Conservation (phyloP, 257 asterid genomes). For the Nicotiana tomentosiformis region DNA sequence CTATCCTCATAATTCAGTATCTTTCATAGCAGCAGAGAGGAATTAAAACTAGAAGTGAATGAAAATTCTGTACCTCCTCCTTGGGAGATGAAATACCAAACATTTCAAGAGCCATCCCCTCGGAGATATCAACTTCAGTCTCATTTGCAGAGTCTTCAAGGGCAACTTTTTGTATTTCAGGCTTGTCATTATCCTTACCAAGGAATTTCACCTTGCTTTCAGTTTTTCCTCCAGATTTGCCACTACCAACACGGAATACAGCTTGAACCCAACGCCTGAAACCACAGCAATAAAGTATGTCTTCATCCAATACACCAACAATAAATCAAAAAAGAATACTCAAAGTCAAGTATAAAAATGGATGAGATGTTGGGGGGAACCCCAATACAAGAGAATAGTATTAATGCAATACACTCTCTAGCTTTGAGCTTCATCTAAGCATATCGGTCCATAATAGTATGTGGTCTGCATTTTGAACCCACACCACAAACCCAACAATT, state of each 20-base stretch:
- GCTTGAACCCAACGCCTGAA: constrained; percentile 98
- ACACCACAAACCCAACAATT: background rate
- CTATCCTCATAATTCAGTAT: background rate
- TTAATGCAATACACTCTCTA: background rate
- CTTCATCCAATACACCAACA: background rate
- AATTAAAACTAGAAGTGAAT: background rate
- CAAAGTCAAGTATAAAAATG: background rate
- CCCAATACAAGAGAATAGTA: background rate
- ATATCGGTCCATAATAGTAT: background rate
- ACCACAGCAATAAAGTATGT: background rate
- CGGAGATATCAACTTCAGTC: constrained; percentile 63
- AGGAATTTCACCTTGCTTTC: constrained; percentile 12
- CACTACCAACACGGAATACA: constrained; percentile 45
- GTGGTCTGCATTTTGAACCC: background rate
- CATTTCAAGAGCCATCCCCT: constrained; percentile 72
- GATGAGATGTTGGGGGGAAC: background rate
- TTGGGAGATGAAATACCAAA: constrained; percentile 53
- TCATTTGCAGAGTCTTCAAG: constrained; percentile 24
- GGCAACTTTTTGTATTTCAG: constrained; percentile 22
- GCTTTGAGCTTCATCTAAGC: background rate
- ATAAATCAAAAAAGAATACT: background rate
- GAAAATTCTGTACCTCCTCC: constrained; percentile 56
- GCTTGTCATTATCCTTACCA: constrained; percentile 20
- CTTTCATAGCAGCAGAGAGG: background rate
- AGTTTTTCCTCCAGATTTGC: constrained; percentile 14